These are phyloP conservation scores for Talaromyces proteolyticus DNA, from an alignment of 495 filamentous ascomycete species.

Conservation along the genomic window DNA sequence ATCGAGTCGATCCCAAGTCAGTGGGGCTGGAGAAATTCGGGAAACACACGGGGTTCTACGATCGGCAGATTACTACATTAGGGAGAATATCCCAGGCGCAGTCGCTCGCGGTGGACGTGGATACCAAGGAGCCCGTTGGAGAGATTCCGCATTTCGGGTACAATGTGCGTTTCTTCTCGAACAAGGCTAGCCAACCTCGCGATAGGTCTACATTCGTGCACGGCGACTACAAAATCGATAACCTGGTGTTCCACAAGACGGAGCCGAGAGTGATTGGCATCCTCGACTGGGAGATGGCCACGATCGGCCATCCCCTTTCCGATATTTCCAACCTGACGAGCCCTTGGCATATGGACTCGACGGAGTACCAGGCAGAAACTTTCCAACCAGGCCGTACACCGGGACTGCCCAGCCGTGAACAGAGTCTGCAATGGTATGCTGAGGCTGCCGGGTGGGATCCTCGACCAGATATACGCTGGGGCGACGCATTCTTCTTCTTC, in stretches of 20 bases:
- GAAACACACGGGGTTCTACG: slow-evolving; percentile 72
- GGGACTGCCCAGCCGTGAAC: slow-evolving; percentile 67
- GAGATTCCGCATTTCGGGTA: slow-evolving; percentile 76
- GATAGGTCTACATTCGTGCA: slow-evolving; percentile 80
- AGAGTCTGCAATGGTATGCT: slow-evolving; percentile 73
- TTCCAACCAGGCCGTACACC: slow-evolving; percentile 59
- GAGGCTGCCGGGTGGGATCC: slow-evolving; percentile 67
- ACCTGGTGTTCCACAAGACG: slow-evolving; percentile 86
- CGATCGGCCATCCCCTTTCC: slow-evolving; percentile 86
- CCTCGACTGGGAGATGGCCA: slow-evolving; percentile 97
- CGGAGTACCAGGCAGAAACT: slow-evolving; percentile 24
- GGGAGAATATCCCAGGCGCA: slow-evolving; percentile 71
- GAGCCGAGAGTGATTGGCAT: slow-evolving; percentile 89
- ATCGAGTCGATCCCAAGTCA: slow-evolving; percentile 60
- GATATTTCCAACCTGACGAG: slow-evolving; percentile 77
- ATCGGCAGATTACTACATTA: slow-evolving; percentile 80
- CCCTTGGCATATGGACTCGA: slow-evolving; percentile 54
- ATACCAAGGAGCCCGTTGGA: slow-evolving; percentile 70
- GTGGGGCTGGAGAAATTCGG: slow-evolving; percentile 70
- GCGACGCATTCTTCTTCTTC: slow-evolving; percentile 65
- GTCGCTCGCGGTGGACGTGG: slow-evolving; percentile 65
- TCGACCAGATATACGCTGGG: slow-evolving; percentile 45
- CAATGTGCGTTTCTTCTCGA: slow-evolving; percentile 70
- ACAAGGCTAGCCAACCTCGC: slow-evolving; percentile 60
- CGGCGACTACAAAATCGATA: slow-evolving; percentile 98